Base-by-base conservation (phyloP, 345 rosid genomes). In the Pugionium cornutum region DNA sequence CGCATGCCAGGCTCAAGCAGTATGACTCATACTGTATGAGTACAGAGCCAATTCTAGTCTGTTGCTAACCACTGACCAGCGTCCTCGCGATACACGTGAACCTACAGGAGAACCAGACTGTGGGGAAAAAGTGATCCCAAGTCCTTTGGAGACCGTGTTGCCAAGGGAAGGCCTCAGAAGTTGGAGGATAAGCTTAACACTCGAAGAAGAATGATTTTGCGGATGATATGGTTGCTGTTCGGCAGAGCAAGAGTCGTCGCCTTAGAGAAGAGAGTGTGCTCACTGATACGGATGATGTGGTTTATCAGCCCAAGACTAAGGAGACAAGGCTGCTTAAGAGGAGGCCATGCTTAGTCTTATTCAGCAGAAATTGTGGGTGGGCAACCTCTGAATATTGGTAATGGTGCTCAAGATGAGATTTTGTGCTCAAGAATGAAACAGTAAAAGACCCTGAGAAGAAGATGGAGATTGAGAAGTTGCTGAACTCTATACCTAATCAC, bases 81-180 rank as follows among this genome's bases (percentile, higher is more conserved):
- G 96, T 18, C 96, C 96, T 2, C 92, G 96, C 0, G 99, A 92
- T 66, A 86, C 95, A 2, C 95, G 86, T 33, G 97, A 90, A 71
- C 97, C 97, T 9, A 94, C 99, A 0, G 97, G 96, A 25, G 99
- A 90, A 76, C 97, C 97, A 0, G 99, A 90, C 89, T 88, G 1
- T 85, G 84, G 84, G 97, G 97, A 5, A 90, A 80, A 70, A 90
- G 90, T 49, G 99, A 90, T 54, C 96, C 96, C 0, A 88, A 32
- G 76, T 78, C 77, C n/a, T 90, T 94, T 26, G 97, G 99, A 31
- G 99, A 88, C 77, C 82, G 96, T 63, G 97, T 86, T 47, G 77
- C 68, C 37, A 79, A 79, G 31, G 97, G 99, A n/a, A 82, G 80
- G 62, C 96, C 99, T 7, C 83, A 81, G 26, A 96, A 89, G 69